Evolutionary conservation across 805 yeast genomes (phyloP), one percentile per base, ranked within the genome.

Genomic region (Candida ponderosae): DNA sequence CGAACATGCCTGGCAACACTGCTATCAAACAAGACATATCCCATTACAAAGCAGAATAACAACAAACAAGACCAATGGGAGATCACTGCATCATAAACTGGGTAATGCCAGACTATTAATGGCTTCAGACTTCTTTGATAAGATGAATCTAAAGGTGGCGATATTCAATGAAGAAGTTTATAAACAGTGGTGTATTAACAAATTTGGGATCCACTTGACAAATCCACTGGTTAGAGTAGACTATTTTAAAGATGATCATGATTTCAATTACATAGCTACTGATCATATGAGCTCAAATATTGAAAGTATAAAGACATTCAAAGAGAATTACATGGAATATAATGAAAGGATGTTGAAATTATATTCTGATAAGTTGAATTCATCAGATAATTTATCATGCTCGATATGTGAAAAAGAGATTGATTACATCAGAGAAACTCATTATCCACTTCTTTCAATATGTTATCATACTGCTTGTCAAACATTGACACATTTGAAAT

Each of bases 1-100:
- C 56, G 95, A 86, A 50, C 88, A 82, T 57, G 89, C 94, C 2
- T 80, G 84, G 75, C 95, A 85, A 47, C 93, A 84, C 54, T 64
- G 79, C 1, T 66, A 79, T 43, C 66, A 64, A 36, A 79, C 94
- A 0, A 62, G 87, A 29, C 85, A 76, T 50, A 74, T 84, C 4
- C 50, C 57, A 2, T 43, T 45, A 0, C 57, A 52, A 3, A 53
- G 54, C 10, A 55, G 80, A 36, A 52, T 74, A 10, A 57, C 66
- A 2, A 62, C 54, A 19, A 43, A 40, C 16, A 63, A 59, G 41
- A 53, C 54, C 5, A 54, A 64, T 14, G 72, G 74, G 0, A 53
- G 63, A 32, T 56, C 69, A 0, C 29, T 76, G 3, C 69, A 65
- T 35, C 66, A 69, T 34, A 68, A 69, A 33, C 35, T 79, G 11